These are phyloP conservation scores for Ustilago shanxiensis DNA, from an alignment of 1,284 basidiomycete genomes.

Conservation along the genomic window DNA sequence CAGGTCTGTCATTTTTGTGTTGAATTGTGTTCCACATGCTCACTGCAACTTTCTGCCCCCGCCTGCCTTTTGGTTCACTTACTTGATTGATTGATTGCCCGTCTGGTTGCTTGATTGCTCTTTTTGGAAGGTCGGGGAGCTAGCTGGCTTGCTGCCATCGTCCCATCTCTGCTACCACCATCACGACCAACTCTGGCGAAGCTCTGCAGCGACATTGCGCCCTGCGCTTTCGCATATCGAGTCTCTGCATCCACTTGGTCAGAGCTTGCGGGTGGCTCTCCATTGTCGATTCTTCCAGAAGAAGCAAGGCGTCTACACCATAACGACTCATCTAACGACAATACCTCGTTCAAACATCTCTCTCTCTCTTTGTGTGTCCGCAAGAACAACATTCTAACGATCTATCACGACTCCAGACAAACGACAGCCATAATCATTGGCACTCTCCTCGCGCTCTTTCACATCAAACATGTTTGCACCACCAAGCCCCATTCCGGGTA, in stretches of 20 bases:
- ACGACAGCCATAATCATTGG: background rate
- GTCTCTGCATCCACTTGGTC: background rate
- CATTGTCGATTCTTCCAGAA: background rate
- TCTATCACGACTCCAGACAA: conserved; percentile 11
- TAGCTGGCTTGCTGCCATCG: conserved; percentile 3
- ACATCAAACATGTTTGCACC: conserved; percentile 50
- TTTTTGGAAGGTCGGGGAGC: background rate
- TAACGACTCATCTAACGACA: conserved; percentile 7
- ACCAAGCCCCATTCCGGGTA: conserved; percentile 27
- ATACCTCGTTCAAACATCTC: too few species aligned
- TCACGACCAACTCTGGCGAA: background rate
- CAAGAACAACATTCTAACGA: conserved; percentile 12
- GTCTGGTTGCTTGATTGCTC: too few species aligned
- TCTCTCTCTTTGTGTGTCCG: too few species aligned
- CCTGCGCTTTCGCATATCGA: conserved; percentile 13
- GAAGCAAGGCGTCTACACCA: background rate
- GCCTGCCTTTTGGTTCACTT: background rate
- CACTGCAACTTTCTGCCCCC: too few species aligned
- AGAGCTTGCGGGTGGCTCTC: background rate
- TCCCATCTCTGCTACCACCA: conserved; percentile 3
- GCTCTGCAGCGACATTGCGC: conserved; percentile 1
- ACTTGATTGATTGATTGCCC: background rate
- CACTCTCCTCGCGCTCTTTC: too few species aligned
- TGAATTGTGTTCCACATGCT: conserved; percentile 27
- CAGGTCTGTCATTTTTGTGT: conserved; percentile 8